Base-by-base conservation (phyloP, 2,329 filamentous ascomycete species). In the Ophiognomonia clavigignenti-juglandacearum region DNA sequence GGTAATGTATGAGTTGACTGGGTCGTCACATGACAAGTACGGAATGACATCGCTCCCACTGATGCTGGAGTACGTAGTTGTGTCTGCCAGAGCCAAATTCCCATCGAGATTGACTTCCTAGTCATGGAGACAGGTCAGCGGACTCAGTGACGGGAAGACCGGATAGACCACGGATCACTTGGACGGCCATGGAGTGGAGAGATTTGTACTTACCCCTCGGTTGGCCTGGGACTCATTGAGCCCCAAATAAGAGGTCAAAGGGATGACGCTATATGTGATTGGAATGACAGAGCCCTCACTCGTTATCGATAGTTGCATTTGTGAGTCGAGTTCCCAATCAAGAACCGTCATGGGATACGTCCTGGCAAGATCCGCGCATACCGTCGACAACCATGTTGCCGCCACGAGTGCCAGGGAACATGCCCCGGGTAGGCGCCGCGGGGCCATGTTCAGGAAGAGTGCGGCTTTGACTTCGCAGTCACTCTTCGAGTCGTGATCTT, bases 21-120 rank as follows among this genome's bases (percentile, higher is more conserved):
- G 61, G 10, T 65, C 53, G 58, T 83, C 80, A 65, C 81, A 84
- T 43, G 66, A 75, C 31, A 84, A 63, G 51, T 76, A 81, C 19
- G 75, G 74, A 31, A 84, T 73, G 24, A 67, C 59, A 20, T 67
- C 59, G 11, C 54, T 26, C 27, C 57, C 57, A 6, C 53, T 56
- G 42, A 69, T 55, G 24, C 52, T 50, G 43, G 67, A 66, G 55
- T 71, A 77, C 53, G 72, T 77, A 26, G 59, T 61, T 8, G 65
- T 57, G 39, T 73, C 56, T 40, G 72, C 70, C 18, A 65, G 54
- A 39, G 72, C 61, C 49, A 80, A 60, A 24, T 62, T 63, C 32
- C 75, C 77, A 13, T 61, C 55, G 32, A 80, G 66, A 29, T 59
- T 56, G 46, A 77, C 58, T 19, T 63, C 53, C 75, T 78, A 20